phyloP scores from a whole-genome alignment of 2,329 filamentous ascomycete species.

The Aspergillus pseudoglaucus region DNA sequence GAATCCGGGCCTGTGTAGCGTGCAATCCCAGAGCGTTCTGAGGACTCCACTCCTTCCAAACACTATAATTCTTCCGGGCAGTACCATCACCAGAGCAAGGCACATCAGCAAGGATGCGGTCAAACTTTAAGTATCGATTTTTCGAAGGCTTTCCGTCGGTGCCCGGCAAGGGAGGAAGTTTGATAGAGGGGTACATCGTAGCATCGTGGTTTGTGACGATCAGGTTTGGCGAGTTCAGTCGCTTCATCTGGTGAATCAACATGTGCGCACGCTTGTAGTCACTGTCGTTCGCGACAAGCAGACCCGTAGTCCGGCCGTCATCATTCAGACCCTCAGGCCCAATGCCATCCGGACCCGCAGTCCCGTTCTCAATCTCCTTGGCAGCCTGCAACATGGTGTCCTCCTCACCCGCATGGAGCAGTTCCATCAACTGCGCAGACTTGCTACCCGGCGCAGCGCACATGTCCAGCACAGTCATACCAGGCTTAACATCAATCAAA shows the following conservation, averaged over 20 bases:
- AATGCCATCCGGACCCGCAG: conserved; percentile 45
- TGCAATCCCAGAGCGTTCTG: conserved; percentile 82
- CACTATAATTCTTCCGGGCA: conserved; percentile 79
- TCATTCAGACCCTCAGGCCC: conserved; percentile 56
- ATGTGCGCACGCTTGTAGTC: conserved; percentile 97
- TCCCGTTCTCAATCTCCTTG: conserved; percentile 55
- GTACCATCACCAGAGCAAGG: conserved; percentile 96
- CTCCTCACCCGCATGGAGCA: conserved; percentile 90
- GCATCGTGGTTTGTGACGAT: conserved; percentile 98
- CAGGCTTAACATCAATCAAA: conserved; percentile 81
- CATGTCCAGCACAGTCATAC: conserved; percentile 90
- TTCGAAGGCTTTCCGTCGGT: conserved; percentile 48
- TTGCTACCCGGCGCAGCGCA: conserved; percentile 97
- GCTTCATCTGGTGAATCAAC: conserved; percentile 96
- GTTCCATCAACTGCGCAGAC: conserved; percentile 88
- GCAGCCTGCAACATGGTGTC: conserved; percentile 69
- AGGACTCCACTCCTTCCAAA: conserved; percentile 94
- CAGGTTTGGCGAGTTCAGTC: conserved; percentile 89
- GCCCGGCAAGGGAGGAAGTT: conserved; percentile 57
- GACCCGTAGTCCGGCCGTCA: conserved; percentile 78
- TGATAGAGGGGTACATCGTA: conserved; percentile 88
- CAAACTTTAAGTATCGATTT: conserved; percentile 83
- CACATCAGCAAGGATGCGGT: conserved; percentile 92
- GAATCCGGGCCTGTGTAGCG: conserved; percentile 77
- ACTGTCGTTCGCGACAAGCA: conserved; percentile 91